Conservation (phyloP, 495 filamentous ascomycete species). For the Penicillium soppii region DNA sequence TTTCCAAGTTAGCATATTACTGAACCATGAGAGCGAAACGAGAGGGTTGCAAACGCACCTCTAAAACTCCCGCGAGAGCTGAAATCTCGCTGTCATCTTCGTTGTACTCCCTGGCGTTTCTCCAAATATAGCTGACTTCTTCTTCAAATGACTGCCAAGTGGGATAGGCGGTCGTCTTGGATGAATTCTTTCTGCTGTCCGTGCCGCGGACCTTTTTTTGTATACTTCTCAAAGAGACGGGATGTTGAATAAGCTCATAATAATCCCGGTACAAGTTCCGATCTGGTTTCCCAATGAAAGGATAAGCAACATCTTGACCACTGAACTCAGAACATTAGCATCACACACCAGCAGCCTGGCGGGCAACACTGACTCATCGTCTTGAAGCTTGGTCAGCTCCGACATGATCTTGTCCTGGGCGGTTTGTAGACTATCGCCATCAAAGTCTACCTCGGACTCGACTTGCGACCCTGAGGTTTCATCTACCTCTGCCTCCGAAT, state of each 20-base stretch:
- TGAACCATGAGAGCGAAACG: neutral
- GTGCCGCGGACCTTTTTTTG: slow-evolving; percentile 70
- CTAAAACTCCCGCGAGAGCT: slow-evolving; percentile 66
- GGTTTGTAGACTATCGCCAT: slow-evolving; percentile 69
- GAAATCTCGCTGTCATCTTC: slow-evolving; percentile 82
- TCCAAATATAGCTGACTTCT: slow-evolving; percentile 75
- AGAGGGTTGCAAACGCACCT: slow-evolving; percentile 50
- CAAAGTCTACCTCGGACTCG: slow-evolving; percentile 53
- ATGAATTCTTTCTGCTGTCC: slow-evolving; percentile 60
- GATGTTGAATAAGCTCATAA: slow-evolving; percentile 71
- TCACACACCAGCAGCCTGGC: neutral
- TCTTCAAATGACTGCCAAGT: slow-evolving; percentile 79
- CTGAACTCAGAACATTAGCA: slow-evolving; percentile 17
- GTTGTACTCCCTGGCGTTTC: slow-evolving; percentile 84
- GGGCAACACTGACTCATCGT: slow-evolving; percentile 52
- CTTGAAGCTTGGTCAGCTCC: slow-evolving; percentile 62
- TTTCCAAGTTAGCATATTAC: slow-evolving; percentile 21
- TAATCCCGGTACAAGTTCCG: slow-evolving; percentile 56
- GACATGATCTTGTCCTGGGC: slow-evolving; percentile 77
- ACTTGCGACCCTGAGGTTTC: slow-evolving; percentile 28
- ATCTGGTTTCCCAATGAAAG: slow-evolving; percentile 36
- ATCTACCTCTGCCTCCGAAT: slow-evolving; percentile 29
- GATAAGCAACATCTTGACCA: slow-evolving; percentile 29
- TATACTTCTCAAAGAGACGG: slow-evolving; percentile 67
- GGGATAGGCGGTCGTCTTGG: slow-evolving; percentile 69